Evolutionary conservation across 208 protist species (phyloP), one percentile per base, ranked within the genome.

Genomic region (Crithidia fasciculata): DNA sequence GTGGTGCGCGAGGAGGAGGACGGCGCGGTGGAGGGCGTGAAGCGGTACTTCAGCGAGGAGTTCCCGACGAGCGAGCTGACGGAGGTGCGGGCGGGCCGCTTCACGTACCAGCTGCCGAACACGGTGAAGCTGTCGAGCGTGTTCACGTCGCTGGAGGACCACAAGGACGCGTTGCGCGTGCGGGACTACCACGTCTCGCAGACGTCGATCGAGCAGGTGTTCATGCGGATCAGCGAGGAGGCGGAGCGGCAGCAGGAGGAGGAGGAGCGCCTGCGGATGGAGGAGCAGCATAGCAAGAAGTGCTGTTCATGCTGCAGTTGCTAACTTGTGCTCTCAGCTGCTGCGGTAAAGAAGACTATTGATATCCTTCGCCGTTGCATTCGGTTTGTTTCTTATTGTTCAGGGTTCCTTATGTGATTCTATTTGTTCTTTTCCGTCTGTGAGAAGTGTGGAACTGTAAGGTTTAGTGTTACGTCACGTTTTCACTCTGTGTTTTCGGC

Each of bases 161-260:
- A 89, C 58, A 69, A 75, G 64, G 67, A 67, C 9, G 19, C 49
- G 10, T 60, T 90, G 44, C 56, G 60, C 45, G 87, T 97, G 44
- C 70, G 63, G 3, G 92, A 96, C 78, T 97, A 96, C 80, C 78
- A 59, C 28, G 28, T 28, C 28, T 28, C 28, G 28, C 28, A 28
- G 28, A 28, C 28, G 28, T 28, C 28, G 28, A 28, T 28, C 28
- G 28, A 28, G 28, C 28, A 28, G 28, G 28, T 28, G 28, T 28
- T 28, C 28, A 28, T 97, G 43, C 80, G 85, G 59, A 92, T 94
- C 71, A 93, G 80, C 65, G 81, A 83, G 68, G 80, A 80, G 72
- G 82, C 81, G 10, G 82, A 85, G 47, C 73, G 15, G 18, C 61
- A 75, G 56, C 62, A 84, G 50, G 78, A 78, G 56, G 74, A 75